Base-by-base conservation (phyloP, 805 yeast species). In the Pichia paraexigua region DNA sequence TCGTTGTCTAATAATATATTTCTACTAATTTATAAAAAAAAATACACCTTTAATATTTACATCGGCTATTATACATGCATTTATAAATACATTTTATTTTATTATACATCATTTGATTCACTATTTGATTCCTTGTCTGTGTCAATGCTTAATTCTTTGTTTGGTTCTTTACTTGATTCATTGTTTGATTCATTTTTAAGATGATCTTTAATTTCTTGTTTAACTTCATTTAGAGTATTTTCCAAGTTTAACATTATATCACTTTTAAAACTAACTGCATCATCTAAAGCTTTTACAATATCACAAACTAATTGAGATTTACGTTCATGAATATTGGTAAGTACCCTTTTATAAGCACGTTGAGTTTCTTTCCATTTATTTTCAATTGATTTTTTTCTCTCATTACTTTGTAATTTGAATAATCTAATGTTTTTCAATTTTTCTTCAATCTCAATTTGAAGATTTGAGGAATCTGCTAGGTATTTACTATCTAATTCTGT, bases 241-340 rank as follows among this genome's bases (percentile, higher is more conserved):
- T 83, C 87, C 45, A 87, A 71, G 48, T 79, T 75, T 21, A 76
- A 73, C 62, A 87, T 92, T 43, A 86, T 75, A 53, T 77, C 79
- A 55, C 82, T 67, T 67, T 87, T 87, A 68, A 87, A 83, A 46
- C 73, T 76, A 47, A 85, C 76, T 22, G 82, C 77, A 51, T 69
- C 72, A 53, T 82, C 82, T 57, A 88, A 78, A 58, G 82, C 74
- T 51, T 74, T 74, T 49, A 77, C 78, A 32, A 84, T 74, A 52
- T 78, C 77, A 43, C 75, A 73, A 56, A 77, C 78, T 58, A 85
- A 67, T 13, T 67, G 67, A 49, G 70, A 73, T 35, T 81, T 72
- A 45, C 77, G 71, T 45, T 71, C 69, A 50, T 72, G 67, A 17
- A 82, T 65, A n/a, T 74, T 71, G 48, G 71, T 74, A 48, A 71